Evolutionary conservation across 495 filamentous ascomycete species (phyloP).

Genomic region (Chlorociboria aeruginascens): DNA sequence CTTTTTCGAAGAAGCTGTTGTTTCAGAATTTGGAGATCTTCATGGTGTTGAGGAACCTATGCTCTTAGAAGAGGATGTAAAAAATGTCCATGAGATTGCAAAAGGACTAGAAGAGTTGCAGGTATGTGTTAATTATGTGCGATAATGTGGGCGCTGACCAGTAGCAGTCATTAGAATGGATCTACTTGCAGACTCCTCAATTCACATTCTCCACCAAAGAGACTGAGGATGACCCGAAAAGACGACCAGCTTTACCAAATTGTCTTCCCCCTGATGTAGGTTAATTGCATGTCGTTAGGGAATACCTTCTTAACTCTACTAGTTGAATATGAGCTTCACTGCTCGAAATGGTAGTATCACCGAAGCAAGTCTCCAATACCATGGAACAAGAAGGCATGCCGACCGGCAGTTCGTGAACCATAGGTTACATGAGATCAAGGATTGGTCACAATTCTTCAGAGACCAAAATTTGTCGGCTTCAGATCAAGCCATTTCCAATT

Average conservation of each 20-base stretch:
- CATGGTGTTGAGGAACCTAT: constrained; percentile 28
- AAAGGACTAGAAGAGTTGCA: constrained; percentile 51
- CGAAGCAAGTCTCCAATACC: constrained; percentile 12
- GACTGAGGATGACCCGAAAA: constrained; percentile 41
- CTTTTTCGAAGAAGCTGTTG: constrained; percentile 39
- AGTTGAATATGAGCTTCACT: constrained; percentile 19
- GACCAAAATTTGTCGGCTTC: too few relatives aligned
- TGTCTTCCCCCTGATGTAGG: constrained; percentile 18
- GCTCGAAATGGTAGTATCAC: constrained; percentile 31
- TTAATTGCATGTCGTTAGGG: not conserved
- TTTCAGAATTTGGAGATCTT: constrained; percentile 39
- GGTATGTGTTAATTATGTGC: constrained; percentile 25
- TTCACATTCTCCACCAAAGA: constrained; percentile 55
- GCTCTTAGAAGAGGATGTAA: constrained; percentile 34
- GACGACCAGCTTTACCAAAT: constrained; percentile 32
- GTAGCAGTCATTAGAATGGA: constrained; percentile 57
- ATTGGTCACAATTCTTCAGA: constrained; percentile 21
- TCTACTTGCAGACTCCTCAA: constrained; percentile 72
- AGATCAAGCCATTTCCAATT: too few relatives aligned
- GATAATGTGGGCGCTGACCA: constrained; percentile 6
- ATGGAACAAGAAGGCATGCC: constrained; percentile 3
- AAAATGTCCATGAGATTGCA: constrained; percentile 25
- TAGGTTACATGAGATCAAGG: constrained; percentile 27
- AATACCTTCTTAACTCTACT: not conserved
- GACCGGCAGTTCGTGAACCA: constrained; percentile 14